phyloP scores from a whole-genome alignment of 257 asterid genomes.

The Petrea volubilis region DNA sequence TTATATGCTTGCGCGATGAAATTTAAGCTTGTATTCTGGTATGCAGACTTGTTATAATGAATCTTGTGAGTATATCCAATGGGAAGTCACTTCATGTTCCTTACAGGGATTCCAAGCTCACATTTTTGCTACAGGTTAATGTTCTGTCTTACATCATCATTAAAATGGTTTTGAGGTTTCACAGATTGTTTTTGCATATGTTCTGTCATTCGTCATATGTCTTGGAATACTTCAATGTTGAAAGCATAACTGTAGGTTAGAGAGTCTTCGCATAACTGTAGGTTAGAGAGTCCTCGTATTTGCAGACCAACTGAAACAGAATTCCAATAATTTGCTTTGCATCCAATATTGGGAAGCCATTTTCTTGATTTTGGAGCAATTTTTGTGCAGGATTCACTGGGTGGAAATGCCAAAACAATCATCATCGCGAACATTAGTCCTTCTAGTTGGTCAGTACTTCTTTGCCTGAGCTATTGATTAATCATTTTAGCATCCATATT shows the following conservation, averaged over 20 bases:
- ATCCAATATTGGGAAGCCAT: background rate
- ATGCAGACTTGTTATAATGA: constrained; percentile 95
- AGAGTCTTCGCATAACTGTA: background rate
- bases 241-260: background rate
- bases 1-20: constrained; percentile 4
- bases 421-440: constrained; percentile 97
- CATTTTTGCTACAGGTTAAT: constrained; percentile 96
- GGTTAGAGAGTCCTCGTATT: background rate
- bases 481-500: background rate
- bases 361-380: background rate
- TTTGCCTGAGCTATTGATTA: constrained; percentile 12
- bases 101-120: constrained; percentile 95
- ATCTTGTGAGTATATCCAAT: constrained; percentile 83
- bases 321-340: background rate
- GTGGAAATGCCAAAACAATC: constrained; percentile 97
- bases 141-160: constrained; percentile 20
- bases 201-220: background rate
- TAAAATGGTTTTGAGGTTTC: constrained; percentile 7
- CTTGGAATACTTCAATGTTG: background rate
- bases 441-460: constrained; percentile 59
- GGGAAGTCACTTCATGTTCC: constrained; percentile 94
- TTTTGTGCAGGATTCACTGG: constrained; percentile 78
- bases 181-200: constrained; percentile 4
- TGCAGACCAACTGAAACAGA: background rate
- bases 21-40: constrained; percentile 9